Base-by-base conservation (phyloP, 2,329 filamentous ascomycete species). In the Cercospora sp. region DNA sequence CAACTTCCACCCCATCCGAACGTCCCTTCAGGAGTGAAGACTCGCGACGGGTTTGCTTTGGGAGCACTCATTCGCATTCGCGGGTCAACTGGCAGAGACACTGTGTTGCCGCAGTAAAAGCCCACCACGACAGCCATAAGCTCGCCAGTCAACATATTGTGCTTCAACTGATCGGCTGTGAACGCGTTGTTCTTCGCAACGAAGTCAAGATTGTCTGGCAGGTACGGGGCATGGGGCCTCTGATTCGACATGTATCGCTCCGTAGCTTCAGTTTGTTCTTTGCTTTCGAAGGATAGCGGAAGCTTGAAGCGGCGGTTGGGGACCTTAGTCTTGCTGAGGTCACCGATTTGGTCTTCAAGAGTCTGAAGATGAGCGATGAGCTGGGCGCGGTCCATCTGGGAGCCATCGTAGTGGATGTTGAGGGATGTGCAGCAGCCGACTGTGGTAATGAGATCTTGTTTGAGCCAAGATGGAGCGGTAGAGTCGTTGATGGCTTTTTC, bases 161-260 rank as follows among this genome's bases (percentile, higher is more conserved):
- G 78, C 51, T 84, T 81, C 3, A 87, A 77, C 67, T 86, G 81
- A 51, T 83, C 78, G 0, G 80, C 75, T 3, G 81, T 78, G 66
- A 87, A 82, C 3, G 83, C 85, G 70, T 87, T 87, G 75, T 85
- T 86, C 69, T 82, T 83, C 1, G 84, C 84, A 0, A 82, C 80
- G 65, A 90, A 90, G 0, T 84, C 81, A 48, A 89, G 80, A 64
- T 89, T 89, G 70, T 87, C 86, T 0, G 88, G 88, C 0, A 90
- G 80, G 73, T 88, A 90, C 0, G 86, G 83, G 0, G 88, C 88
- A 60, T 87, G 83, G 1, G 85, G 82, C 6, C 88, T 83, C 69
- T 89, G 87, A 0, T 87, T 89, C 26, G 85, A 85, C 74, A 85
- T 85, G 76, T 90, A 90, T 3, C 88, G 82, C 57, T 86, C 79